phyloP scores from a whole-genome alignment of 257 asterid genomes.

The Vinca minor region DNA sequence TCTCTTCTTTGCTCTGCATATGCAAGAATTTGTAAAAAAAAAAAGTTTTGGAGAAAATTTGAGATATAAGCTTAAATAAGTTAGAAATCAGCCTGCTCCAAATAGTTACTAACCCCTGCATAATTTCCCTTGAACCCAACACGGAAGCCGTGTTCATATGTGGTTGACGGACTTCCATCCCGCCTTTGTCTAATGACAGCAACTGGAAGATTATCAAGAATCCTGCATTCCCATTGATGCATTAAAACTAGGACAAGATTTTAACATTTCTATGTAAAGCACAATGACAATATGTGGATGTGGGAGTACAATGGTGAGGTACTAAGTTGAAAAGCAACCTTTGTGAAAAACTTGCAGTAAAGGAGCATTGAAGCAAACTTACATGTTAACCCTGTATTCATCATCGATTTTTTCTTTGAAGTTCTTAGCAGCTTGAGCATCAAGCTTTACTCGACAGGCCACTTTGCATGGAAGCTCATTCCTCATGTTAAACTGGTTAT shows the following conservation, averaged over 20 bases:
- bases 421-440: conserved; percentile 63
- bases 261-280: neutral
- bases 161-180: conserved; percentile 56
- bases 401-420: conserved; percentile 86
- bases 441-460: conserved; percentile 52
- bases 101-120: conserved; percentile 89
- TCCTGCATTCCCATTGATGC: conserved; percentile 44
- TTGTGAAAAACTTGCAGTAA: neutral
- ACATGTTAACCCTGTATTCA: conserved; percentile 79
- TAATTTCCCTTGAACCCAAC: conserved; percentile 85
- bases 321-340: neutral
- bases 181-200: conserved; percentile 77
- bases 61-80: conserved; percentile 12
- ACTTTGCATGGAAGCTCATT: conserved; percentile 59
- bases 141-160: conserved; percentile 87
- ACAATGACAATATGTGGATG: no score
- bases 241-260: neutral
- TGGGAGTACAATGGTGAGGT: neutral
- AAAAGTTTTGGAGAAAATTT: conserved; percentile 11
- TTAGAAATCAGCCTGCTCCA: conserved; percentile 17
- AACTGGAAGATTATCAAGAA: conserved; percentile 85
- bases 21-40: conserved; percentile 18
- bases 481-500: conserved; percentile 62
- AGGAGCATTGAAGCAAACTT: conserved; percentile 25
- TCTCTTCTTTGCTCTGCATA: conserved; percentile 80